phyloP scores from a whole-genome alignment of 352 stramenopile genomes.

The Phytophthora palmivora region DNA sequence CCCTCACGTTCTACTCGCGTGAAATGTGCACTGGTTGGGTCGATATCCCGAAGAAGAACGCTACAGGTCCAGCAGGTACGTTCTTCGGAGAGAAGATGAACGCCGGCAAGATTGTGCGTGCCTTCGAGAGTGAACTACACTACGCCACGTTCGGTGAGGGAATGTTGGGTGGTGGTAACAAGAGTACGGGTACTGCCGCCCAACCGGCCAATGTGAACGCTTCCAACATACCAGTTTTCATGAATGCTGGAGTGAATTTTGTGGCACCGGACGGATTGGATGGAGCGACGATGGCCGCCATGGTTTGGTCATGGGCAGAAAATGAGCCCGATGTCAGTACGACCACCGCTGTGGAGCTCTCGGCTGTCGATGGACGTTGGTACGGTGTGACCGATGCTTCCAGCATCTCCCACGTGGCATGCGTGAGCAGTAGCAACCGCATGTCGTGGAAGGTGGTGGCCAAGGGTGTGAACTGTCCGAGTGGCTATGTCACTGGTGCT shows the following conservation, averaged over 20 bases:
- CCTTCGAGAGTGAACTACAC: slow-evolving; percentile 51
- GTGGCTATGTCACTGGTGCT: slow-evolving; percentile 34
- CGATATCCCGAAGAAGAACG: slow-evolving; percentile 39
- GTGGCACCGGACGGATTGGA: slow-evolving; percentile 60
- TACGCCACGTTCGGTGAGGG: slow-evolving; percentile 54
- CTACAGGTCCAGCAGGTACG: slow-evolving; percentile 16
- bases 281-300: slow-evolving; percentile 47
- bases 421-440: slow-evolving; percentile 50
- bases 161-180: slow-evolving; percentile 24
- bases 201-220: slow-evolving; percentile 35
- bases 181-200: slow-evolving; percentile 11
- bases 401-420: slow-evolving; percentile 48
- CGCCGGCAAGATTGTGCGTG: slow-evolving; percentile 49
- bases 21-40: slow-evolving; percentile 51
- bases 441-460: slow-evolving; percentile 46
- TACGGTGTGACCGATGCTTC: slow-evolving; percentile 43
- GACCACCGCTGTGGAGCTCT: slow-evolving; percentile 43
- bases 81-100: slow-evolving; percentile 50
- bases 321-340: slow-evolving; percentile 44
- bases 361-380: slow-evolving; percentile 54
- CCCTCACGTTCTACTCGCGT: slow-evolving; percentile 54
- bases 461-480: slow-evolving; percentile 44
- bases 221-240: slow-evolving; percentile 45
- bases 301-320: slow-evolving; percentile 65
- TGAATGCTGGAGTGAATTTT: slow-evolving; percentile 60